Evolutionary conservation across 345 rosid species (phyloP), one percentile per base, ranked within the genome.

Genomic region (Cardamine chenopodiifolia): DNA sequence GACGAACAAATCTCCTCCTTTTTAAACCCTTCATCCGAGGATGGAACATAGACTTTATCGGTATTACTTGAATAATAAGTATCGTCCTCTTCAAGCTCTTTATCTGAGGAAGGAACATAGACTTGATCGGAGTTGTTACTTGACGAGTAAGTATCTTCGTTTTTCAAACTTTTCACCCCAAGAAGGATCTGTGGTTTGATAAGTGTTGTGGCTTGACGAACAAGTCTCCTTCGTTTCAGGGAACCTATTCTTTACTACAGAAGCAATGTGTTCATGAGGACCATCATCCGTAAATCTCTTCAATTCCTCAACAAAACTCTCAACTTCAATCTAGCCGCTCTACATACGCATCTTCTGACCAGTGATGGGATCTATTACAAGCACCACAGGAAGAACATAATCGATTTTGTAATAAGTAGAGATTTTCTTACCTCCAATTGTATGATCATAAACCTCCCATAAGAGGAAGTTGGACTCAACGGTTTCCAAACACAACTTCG

Each of bases 301-400:
- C 32, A 64, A 50, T 29, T 47, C 97, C 86, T 93, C 94, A 0
- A 90, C 83, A 80, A 93, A 81, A 75, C 78, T 82, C 73, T 85
- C 92, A n/a, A 94, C 82, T 44, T 89, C 91, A 63, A 93, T 80
- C 89, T 82, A 82, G 35, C 97, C 91, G 78, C 50, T 63, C 97
- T 96, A 90, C 11, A 68, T 68, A 55, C 82, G 86, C 89, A 93
- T 89, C 81, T 85, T 89, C 70, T 89, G 91, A 32, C 94, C 98
- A 1, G 98, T 90, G 73, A 89, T 85, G 60, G 98, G 96, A 62
- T 92, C 94, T 22, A 90, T 77, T 34, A 92, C 86, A 1, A 92
- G 96, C 44, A 92, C 83, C 25, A 87, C 96, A 26, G 64, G 71
- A 64, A 94, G 97, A 78, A 79, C 67, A 8, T 86, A 82, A 62